Conservation (phyloP, 1,284 basidiomycete species). For the Veloporphyrellus conicus region DNA sequence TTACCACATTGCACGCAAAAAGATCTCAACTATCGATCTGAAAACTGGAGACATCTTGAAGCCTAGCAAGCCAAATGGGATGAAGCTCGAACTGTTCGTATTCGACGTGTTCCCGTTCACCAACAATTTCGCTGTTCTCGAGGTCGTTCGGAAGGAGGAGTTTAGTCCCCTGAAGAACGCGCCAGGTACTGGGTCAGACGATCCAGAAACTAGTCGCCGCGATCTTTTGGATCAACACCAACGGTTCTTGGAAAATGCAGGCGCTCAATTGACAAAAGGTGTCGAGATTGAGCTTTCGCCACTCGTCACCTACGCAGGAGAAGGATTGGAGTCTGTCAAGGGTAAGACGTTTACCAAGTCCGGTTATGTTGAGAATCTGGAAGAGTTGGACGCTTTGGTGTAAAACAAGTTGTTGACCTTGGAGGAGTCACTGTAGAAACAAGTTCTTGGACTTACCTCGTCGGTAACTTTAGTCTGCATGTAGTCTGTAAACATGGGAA, state of each 20-base stretch:
- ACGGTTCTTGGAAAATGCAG: slow-evolving; percentile 78
- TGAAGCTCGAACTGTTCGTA: slow-evolving; percentile 99
- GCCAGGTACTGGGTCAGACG: slow-evolving; percentile 89
- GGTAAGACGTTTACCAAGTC: slow-evolving; percentile 74
- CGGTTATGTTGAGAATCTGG: slow-evolving; percentile 45
- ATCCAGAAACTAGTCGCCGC: slow-evolving; percentile 83
- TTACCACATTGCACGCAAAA: slow-evolving; percentile 98
- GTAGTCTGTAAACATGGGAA: too few relatives aligned
- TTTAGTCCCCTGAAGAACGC: slow-evolving; percentile 99
- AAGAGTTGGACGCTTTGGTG: slow-evolving; percentile 49
- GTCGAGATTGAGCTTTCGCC: slow-evolving; percentile 92
- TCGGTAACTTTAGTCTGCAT: too few relatives aligned
- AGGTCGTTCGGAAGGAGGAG: slow-evolving; percentile 85
- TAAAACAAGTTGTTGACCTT: slow-evolving; percentile 17
- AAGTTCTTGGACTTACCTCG: too few relatives aligned
- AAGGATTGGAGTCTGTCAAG: slow-evolving; percentile 78
- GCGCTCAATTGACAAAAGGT: slow-evolving; percentile 65
- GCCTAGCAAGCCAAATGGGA: slow-evolving; percentile 90
- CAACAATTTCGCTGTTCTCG: slow-evolving; percentile 79
- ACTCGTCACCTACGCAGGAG: slow-evolving; percentile 84
- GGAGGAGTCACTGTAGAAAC: too few relatives aligned
- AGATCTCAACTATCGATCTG: slow-evolving; percentile 84
- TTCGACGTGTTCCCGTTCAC: slow-evolving; percentile 99
- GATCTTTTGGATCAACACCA: slow-evolving; percentile 90
- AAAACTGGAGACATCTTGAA: slow-evolving; percentile 65